Base-by-base conservation (phyloP, 208 protist genomes). In the Trypanosoma vivax region DNA sequence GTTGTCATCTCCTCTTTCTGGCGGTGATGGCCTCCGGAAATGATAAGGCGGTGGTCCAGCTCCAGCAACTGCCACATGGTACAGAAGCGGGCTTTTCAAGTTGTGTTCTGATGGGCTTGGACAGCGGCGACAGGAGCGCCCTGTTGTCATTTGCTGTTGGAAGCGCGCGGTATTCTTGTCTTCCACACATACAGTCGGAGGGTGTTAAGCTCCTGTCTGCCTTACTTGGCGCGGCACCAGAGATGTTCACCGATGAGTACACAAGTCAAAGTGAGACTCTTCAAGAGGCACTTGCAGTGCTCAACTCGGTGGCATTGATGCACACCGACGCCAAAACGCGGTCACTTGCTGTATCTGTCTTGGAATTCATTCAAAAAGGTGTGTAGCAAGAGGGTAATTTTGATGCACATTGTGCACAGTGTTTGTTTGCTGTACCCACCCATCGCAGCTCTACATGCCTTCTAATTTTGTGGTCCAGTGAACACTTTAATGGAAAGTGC, bases 141-240 rank as follows among this genome's bases (percentile, higher is more conserved):
- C 60, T 92, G 2, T 25, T 79, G 38, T 58, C 45, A 30, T 92
- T 92, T 56, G 57, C 79, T 1, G 41, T 92, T 0, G 85, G 85
- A 10, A 83, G 65, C 23, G 64, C 76, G 3, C 70, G 75, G 11
- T 89, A 79, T 39, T 39, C 51, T 1, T 65, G 50, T 29, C 73
- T 72, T 5, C 48, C 69, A n/a, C 57, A 46, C 1, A 29, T 92
- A 40, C 85, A 92, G 50, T 60, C 59, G 1, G 53, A 53, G 14
- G 86, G 86, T 7, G 76, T 90, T n/a, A 76, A 76, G 2, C 60
- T 90, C 5, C 64, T 93, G 33, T 84, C 82, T 19, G 63, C 74
- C 0, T 25, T 90, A 14, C 46, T 93, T 28, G 79, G 71, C 6
- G 70, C 70, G 0, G 86, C 79, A 1, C 76, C 73, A 5, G 79